Evolutionary conservation across 176 grass and related monocot species (phyloP).

Genomic region (Cocos nucifera): DNA sequence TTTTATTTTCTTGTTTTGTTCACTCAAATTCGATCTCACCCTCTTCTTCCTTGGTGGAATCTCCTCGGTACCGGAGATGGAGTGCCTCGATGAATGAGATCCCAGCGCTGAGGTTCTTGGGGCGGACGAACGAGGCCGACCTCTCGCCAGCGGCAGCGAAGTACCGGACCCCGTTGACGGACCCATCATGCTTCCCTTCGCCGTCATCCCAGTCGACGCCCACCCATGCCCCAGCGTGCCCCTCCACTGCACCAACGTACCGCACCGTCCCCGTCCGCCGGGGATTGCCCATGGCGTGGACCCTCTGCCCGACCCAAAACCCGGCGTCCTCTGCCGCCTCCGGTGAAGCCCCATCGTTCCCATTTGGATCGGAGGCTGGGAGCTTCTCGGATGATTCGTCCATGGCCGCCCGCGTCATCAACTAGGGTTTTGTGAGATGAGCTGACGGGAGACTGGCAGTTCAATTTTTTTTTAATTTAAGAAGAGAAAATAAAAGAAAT

Average conservation of each 20-base stretch:
- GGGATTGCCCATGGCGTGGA: constrained; percentile 52
- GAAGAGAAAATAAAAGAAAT: too few species aligned
- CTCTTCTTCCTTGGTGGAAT: constrained; percentile 78
- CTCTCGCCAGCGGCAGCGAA: constrained; percentile 36
- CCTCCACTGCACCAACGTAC: constrained; percentile 50
- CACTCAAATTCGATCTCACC: constrained; percentile 18
- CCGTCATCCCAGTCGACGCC: constrained; percentile 84
- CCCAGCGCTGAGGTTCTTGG: constrained; percentile 43
- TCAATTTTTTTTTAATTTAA: too few species aligned
- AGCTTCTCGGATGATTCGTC: too few species aligned
- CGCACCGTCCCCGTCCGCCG: constrained; percentile 58
- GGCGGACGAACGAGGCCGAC: constrained; percentile 72
- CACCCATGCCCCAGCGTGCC: constrained; percentile 57
- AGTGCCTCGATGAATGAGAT: constrained; percentile 70
- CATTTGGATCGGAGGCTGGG: too few species aligned
- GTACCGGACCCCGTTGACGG: constrained; percentile 40
- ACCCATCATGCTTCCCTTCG: constrained; percentile 64
- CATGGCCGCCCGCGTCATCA: too few species aligned
- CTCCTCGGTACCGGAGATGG: constrained; percentile 47
- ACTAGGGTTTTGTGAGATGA: too few species aligned
- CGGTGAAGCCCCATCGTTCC: neutral
- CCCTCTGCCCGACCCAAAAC: constrained; percentile 53
- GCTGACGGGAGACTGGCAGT: too few species aligned
- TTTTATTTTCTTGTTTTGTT: too few species aligned
- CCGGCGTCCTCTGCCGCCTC: neutral